Base-by-base conservation (phyloP, 2,329 filamentous ascomycete species). In the Monosporascus sp. region DNA sequence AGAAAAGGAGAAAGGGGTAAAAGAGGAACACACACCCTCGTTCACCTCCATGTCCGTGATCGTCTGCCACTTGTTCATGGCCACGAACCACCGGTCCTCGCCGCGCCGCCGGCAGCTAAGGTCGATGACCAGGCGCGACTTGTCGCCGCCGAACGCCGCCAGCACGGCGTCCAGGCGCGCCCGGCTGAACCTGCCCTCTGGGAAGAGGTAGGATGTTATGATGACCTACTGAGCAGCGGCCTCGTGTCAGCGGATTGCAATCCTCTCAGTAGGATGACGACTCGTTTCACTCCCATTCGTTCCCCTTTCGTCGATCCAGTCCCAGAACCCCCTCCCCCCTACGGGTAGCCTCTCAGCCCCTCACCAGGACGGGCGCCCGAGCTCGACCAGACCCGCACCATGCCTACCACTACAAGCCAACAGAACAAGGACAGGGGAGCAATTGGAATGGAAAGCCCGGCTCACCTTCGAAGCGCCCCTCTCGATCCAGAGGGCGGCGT, bases 31-130 rank as follows among this genome's bases (percentile, higher is more conserved):
- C 71, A 57, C 73, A 92, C 93, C 89, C 79, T 89, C 78, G 59
- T 87, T 93, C 59, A 99, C 85, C 69, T 97, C 91, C 85, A 96
- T 96, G 65, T 97, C 90, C 1, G 94, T 97, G 52, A 97, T 87
- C 1, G 91, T 96, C 78, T 97, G 94, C 94, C 94, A 99, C 71
- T 96, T 96, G 72, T 99, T 90, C 87, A 96, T 99, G 52, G 94
- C 93, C n/a, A 99, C 94, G 65, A 89, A 91, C 94, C 94, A 99
- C 40, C 77, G 86, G 52, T 86, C 78, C 3, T 78, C 75, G 38
- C 80, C 88, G 56, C 85, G 86, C 54, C 86, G 80, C 50, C 94
- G 85, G 69, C 94, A 99, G 72, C 91, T 96, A 24, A 99, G 81
- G 68, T 99, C 94, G 68, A 99, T 92, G 61, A 99, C 93, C 48